Base-by-base conservation (phyloP, 2,329 filamentous ascomycete genomes). In the Pyrenophora teres region DNA sequence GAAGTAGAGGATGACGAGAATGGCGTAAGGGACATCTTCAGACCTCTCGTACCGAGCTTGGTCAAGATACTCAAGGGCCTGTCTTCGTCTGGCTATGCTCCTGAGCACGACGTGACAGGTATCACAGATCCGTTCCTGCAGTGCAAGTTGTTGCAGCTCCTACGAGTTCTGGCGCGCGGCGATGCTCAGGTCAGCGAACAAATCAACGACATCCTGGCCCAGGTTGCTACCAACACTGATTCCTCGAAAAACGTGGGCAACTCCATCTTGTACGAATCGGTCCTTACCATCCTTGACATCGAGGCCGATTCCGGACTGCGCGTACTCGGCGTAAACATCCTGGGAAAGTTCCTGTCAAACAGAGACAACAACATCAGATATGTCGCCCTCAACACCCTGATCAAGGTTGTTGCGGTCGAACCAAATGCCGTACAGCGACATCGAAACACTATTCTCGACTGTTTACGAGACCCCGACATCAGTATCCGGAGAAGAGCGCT, bases 311-410 rank as follows among this genome's bases (percentile, higher is more conserved):
- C 94, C 8, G 93, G 94, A 31, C 78, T 99, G 57, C 84, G 95
- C 43, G 94, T 99, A 18, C 82, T 99, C 21, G 94, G 94, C 68
- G 94, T 99, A 64, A 99, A 99, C 72, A 99, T 99, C 60, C 84
- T 99, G 19, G 94, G 95, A 72, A 99, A 97, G 73, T 99, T 99
- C 77, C 78, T 99, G 56, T 88, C 92, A n/a, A 99, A 99, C 79
- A 87, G 93, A 64, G 94, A 99, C 76, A 99, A 99, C 81, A 99
- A 99, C 72, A 99, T 99, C 67, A 88, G 94, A 74, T 99, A 99
- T 70, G 94, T 99, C 44, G 94, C 94, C 15, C 81, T 99, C 44
- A 99, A 99, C 76, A 99, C 94, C 0, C 80, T 99, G 42, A 95
- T 97, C 77, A 97, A 97, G 76, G 94, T 99, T 15, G 94, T 99